Conservation (phyloP, 148 eudicot genomes). For the Cornus florida region DNA sequence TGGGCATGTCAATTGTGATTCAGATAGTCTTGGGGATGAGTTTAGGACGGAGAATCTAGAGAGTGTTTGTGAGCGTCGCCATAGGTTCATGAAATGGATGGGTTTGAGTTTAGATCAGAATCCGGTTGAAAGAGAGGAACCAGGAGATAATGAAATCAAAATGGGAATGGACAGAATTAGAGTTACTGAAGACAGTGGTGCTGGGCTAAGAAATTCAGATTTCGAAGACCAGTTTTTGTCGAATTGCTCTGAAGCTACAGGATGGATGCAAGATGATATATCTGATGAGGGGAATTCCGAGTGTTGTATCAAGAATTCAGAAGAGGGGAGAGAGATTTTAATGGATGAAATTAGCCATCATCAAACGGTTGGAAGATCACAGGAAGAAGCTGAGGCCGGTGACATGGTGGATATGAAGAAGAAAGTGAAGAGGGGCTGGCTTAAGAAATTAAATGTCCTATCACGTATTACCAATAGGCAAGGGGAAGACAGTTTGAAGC, state of each 20-base stretch:
- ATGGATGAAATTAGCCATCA: constrained; percentile 54
- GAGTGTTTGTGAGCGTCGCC: constrained; percentile 63
- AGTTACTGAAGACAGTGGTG: constrained; percentile 40
- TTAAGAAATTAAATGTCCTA: constrained; percentile 40
- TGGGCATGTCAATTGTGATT: constrained; percentile 18
- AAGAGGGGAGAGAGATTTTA: constrained; percentile 52
- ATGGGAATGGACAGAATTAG: constrained; percentile 25
- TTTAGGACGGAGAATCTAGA: constrained; percentile 54
- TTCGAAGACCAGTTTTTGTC: constrained; percentile 31
- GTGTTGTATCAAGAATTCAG: constrained; percentile 52
- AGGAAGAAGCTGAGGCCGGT: constrained; percentile 39
- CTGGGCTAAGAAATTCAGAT: constrained; percentile 41
- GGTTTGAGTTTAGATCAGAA: constrained; percentile 43
- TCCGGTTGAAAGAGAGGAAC: constrained; percentile 31
- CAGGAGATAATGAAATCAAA: constrained; percentile 20
- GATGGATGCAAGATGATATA: constrained; percentile 27
- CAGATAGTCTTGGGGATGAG: constrained; percentile 41
- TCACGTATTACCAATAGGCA: constrained; percentile 28
- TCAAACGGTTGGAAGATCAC: constrained; percentile 34
- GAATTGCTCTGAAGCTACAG: constrained; percentile 27
- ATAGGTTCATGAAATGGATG: constrained; percentile 49
- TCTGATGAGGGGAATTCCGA: constrained; percentile 20
- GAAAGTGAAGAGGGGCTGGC: constrained; percentile 60
- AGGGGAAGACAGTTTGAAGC: constrained; percentile 26
- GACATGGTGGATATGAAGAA: constrained; percentile 28